Percentiles rank a stretch among this genome's conserved stretches.
Conservation (phyloP, 208 protist genomes). For the Trypanosomatidae sp. region DNA sequence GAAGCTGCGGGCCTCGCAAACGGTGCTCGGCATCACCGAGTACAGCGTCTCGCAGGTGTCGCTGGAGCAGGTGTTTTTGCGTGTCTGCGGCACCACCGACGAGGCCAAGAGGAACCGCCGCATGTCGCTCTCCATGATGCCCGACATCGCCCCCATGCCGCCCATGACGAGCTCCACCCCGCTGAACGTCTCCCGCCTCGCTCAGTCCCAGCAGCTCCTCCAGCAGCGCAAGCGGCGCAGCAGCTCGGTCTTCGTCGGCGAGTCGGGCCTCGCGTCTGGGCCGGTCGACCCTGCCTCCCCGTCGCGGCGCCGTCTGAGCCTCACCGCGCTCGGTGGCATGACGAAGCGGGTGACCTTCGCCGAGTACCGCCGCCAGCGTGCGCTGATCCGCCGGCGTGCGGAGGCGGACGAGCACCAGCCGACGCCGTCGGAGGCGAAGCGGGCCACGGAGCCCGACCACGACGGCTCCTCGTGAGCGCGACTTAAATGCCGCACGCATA, state of each 20-base stretch:
- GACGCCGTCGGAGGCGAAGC: constrained; percentile 13
- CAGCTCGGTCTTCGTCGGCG: no score
- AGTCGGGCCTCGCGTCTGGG: no score
- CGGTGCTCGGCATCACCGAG: constrained; percentile 51
- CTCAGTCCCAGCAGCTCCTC: neutral
- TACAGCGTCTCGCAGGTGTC: constrained; percentile 75
- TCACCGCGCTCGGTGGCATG: neutral
- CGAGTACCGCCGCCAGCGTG: constrained; percentile 30
- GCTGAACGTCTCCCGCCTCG: no score
- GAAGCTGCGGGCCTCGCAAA: constrained; percentile 33
- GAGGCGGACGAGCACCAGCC: constrained; percentile 1
- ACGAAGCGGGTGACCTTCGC: constrained; percentile 21
- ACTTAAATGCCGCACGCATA: no score
- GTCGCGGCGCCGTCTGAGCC: constrained; percentile 11
- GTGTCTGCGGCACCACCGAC: constrained; percentile 36
- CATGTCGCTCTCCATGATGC: neutral
- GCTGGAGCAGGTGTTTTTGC: constrained; percentile 74
- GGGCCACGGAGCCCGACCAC: constrained; percentile 10
- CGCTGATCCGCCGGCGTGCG: constrained; percentile 11
- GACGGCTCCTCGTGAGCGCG: neutral
- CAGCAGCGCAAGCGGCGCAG: no score
- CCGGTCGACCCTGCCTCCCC: no score
- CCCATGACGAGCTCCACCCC: no score
- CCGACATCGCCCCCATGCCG: no score
- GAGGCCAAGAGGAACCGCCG: constrained; percentile 5